Evolutionary conservation across 768 basidiomycete species (phyloP), one percentile per base, ranked within the genome.

Genomic region (Fomitopsis serialis): DNA sequence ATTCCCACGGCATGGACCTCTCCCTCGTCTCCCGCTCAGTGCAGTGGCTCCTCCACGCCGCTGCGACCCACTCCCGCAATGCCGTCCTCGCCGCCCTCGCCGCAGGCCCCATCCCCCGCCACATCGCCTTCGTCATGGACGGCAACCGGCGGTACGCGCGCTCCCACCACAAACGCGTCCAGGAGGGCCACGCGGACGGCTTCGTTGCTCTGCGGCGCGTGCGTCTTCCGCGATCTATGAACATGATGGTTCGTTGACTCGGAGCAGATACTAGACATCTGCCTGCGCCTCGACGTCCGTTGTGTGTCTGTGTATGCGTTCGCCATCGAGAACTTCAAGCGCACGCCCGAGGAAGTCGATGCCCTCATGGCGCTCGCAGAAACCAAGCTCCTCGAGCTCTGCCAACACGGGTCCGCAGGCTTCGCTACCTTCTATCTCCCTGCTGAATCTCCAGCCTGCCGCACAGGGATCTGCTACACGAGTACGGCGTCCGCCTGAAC

Each of bases 231-330:
- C 22, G 51, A 52, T 17, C 17, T 19, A n/a, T 22, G 21, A 13
- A 12, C 43, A n/a, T 43, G 36, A 25, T 50, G 24, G 4, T 32
- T 40, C 12, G 11, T 43, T 23, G 9, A 9, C 19, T 13, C 7
- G 17, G 13, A 19, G 27, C 58, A 98, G 95, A 77, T 92, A 52
- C 73, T 98, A 17, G 91, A 94, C 66, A 76, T 94, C 25, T 95
- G 95, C 61, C 72, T 96, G 21, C 74, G 78, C 1, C 77, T 99
- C n/a, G 73, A 82, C 12, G 78, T 99, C 45, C 78, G 74, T 54
- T 92, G 88, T 55, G 93, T 98, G 23, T 86, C 92, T 2, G 90
- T 87, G n/a, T 99, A 96, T 62, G 92, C 93, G n/a, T 99, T 99
- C 70, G 82, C 94, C 1, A 93, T 98, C 55, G 96, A 98, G 62